Conservation (phyloP, 2,329 filamentous ascomycete genomes). For the Fusarium decemcellulare region DNA sequence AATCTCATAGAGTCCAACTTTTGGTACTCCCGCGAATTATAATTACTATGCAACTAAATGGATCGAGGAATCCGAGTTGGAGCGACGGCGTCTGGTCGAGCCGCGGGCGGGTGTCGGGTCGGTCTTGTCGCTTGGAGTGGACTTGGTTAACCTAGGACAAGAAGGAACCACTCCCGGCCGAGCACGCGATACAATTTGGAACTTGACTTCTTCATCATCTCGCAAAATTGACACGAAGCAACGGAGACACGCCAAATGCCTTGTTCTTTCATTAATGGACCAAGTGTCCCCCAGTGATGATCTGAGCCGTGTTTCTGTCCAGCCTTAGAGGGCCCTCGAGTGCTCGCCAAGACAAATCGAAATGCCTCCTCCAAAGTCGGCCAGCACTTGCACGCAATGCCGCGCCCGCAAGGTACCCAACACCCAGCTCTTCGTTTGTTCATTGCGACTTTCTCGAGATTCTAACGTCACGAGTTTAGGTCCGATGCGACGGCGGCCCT, state of each 20-base stretch:
- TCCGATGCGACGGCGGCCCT: constrained; percentile 63
- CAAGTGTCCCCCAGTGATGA: not conserved
- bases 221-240: too few species aligned
- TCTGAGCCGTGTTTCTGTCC: not conserved
- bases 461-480: constrained; percentile 49
- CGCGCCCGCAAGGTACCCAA: constrained; percentile 6
- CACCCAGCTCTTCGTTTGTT: not conserved
- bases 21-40: too few species aligned
- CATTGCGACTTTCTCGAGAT: too few species aligned
- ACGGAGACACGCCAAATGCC: too few species aligned
- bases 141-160: not conserved
- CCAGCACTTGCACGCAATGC: constrained; percentile 14
- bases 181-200: not conserved
- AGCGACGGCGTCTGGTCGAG: not conserved
- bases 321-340: not conserved
- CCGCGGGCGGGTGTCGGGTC: not conserved
- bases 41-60: too few species aligned
- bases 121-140: too few species aligned
- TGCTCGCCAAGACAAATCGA: not conserved
- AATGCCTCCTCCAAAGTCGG: constrained; percentile 15
- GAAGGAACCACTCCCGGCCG: not conserved
- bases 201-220: not conserved
- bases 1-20: too few species aligned
- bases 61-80: too few species aligned
- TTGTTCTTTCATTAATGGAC: too few species aligned